Evolutionary conservation across 2,329 filamentous ascomycete species (phyloP).

Genomic region (Colletotrichum sp.): DNA sequence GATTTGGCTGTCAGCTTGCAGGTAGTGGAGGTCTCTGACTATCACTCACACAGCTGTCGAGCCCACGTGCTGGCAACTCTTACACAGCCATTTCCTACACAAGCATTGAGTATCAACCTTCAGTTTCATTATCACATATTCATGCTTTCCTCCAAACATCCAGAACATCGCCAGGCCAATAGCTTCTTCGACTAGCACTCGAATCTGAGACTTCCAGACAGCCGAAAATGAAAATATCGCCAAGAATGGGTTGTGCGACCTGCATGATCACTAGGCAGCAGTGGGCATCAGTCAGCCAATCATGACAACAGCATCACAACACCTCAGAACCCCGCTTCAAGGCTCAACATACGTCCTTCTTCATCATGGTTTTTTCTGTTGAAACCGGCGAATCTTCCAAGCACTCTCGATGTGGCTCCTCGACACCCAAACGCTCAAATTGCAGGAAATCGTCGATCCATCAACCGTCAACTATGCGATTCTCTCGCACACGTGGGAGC

Average conservation of each 20-base stretch:
- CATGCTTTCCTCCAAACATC: neutral
- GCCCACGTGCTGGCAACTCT: neutral
- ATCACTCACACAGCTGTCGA: neutral
- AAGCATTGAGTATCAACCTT: neutral
- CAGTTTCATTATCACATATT: neutral
- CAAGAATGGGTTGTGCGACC: neutral
- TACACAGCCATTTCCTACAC: neutral
- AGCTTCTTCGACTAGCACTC: neutral
- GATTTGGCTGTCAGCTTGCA: too few species aligned
- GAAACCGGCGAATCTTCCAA: too few species aligned
- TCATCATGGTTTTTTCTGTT: too few species aligned
- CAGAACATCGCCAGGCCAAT: neutral
- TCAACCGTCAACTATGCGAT: slow-evolving; percentile 22
- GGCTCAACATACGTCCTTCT: neutral
- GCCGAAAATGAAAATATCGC: neutral
- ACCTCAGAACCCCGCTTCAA: neutral
- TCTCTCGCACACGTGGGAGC: slow-evolving; percentile 29
- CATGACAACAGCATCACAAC: neutral
- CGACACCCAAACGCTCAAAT: neutral
- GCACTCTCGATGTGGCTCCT: neutral
- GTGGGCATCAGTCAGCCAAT: neutral
- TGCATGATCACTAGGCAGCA: neutral
- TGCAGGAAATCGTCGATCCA: neutral
- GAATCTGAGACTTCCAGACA: neutral
- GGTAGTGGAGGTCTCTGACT: neutral